phyloP scores from a whole-genome alignment of 2,329 filamentous ascomycete species.

The Fusarium papillatum region DNA sequence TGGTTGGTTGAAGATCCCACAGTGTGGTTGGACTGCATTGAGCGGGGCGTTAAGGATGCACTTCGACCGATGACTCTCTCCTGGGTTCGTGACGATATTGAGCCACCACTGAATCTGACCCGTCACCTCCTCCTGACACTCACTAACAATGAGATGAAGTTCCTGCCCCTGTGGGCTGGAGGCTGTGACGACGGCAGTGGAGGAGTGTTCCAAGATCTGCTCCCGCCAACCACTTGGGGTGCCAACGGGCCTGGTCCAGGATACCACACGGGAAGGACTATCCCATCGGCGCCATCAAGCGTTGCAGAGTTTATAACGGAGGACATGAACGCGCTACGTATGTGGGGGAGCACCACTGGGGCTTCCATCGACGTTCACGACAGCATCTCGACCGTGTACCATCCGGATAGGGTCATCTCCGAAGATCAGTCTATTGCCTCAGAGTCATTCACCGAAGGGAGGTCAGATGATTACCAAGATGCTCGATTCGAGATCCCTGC shows the following conservation, averaged over 20 bases:
- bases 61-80: conserved; percentile 36
- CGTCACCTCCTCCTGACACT: conserved; percentile 66
- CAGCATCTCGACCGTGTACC: conserved; percentile 54
- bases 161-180: conserved; percentile 75
- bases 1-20: conserved; percentile 21
- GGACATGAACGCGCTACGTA: conserved; percentile 49
- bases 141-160: conserved; percentile 69
- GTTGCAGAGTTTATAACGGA: conserved; percentile 51
- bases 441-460: conserved; percentile 51
- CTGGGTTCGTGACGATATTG: conserved; percentile 47
- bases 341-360: conserved; percentile 50
- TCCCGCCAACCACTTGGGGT: conserved; percentile 59
- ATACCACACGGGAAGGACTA: conserved; percentile 60
- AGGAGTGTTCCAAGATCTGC: conserved; percentile 59
- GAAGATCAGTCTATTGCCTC: conserved; percentile 50
- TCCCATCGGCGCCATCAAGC: conserved; percentile 51
- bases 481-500: conserved; percentile 52
- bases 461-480: conserved; percentile 50
- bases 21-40: conserved; percentile 36
- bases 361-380: conserved; percentile 56
- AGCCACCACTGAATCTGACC: conserved; percentile 52
- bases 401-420: conserved; percentile 48
- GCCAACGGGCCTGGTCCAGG: conserved; percentile 61
- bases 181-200: conserved; percentile 66
- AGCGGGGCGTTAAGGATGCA: conserved; percentile 35